phyloP scores from a whole-genome alignment of 495 filamentous ascomycete genomes.

The Trypethelium eluteriae region DNA sequence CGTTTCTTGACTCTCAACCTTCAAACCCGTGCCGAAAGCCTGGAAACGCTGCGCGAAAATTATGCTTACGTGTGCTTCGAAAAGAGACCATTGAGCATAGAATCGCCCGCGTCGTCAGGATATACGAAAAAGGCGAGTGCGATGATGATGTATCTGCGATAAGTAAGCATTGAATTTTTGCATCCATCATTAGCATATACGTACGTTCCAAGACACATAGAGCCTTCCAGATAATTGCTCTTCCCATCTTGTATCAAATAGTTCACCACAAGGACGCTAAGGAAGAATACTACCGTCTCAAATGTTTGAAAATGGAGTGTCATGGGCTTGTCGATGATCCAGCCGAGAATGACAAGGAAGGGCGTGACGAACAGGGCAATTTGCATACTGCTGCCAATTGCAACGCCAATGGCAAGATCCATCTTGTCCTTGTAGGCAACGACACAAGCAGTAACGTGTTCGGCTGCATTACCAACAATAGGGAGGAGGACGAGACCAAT shows the following conservation, averaged over 20 bases:
- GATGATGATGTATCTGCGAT: conserved; percentile 68
- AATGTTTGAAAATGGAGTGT: conserved; percentile 87
- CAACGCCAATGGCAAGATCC: conserved; percentile 91
- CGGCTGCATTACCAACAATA: conserved; percentile 95
- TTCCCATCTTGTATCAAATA: conserved; percentile 91
- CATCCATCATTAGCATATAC: conserved; percentile 25
- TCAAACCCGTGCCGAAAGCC: too few species aligned
- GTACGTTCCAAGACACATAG: conserved; percentile 74
- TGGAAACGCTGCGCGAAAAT: not conserved
- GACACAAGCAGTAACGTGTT: conserved; percentile 91
- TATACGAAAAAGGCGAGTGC: conserved; percentile 86
- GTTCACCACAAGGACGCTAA: conserved; percentile 82
- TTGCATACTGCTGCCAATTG: conserved; percentile 87
- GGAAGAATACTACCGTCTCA: conserved; percentile 88
- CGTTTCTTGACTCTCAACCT: too few species aligned
- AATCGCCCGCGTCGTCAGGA: conserved; percentile 52
- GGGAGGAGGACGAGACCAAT: conserved; percentile 92
- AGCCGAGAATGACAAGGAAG: conserved; percentile 82
- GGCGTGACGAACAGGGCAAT: conserved; percentile 91
- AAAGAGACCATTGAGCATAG: conserved; percentile 18
- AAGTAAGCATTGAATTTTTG: conserved; percentile 1
- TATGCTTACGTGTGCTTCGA: not conserved
- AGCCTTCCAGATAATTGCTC: conserved; percentile 90
- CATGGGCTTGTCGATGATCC: conserved; percentile 80
- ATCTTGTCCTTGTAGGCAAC: conserved; percentile 95